Evolutionary conservation across 1,284 basidiomycete genomes (phyloP).

Genomic region (Fomitopsis schrenkii): DNA sequence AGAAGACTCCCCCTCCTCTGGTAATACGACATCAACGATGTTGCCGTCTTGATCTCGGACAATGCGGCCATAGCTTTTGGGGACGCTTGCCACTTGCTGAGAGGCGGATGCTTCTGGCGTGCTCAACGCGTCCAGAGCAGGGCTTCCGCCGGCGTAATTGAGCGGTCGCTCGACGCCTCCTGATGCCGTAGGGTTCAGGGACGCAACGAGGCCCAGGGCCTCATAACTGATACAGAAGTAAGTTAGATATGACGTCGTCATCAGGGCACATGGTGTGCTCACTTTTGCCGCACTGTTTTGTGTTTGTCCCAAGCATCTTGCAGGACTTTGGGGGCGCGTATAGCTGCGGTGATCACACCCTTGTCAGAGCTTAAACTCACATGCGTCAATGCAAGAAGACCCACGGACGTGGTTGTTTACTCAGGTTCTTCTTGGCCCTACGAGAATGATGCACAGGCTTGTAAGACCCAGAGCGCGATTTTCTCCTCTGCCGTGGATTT

Average conservation of each 20-base stretch:
- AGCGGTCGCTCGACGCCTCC: conserved; percentile 49
- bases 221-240: conserved; percentile 56
- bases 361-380: conserved; percentile 8
- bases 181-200: conserved; percentile 59
- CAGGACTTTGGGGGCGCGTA: conserved; percentile 80
- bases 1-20: conserved; percentile 48
- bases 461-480: conserved; percentile 70
- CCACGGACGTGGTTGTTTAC: conserved; percentile 69
- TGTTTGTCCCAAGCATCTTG: conserved; percentile 86
- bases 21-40: conserved; percentile 73
- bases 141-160: conserved; percentile 6
- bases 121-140: conserved; percentile 4
- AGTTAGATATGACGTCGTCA: conserved; percentile 10
- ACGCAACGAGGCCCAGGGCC: conserved; percentile 68
- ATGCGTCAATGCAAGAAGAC: conserved; percentile 2
- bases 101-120: conserved; percentile 15
- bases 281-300: conserved; percentile 95
- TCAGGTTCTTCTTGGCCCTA: conserved; percentile 69
- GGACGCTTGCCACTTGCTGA: conserved; percentile 30
- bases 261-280: conserved; percentile 10
- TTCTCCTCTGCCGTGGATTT: conserved; percentile 87
- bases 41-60: conserved; percentile 82
- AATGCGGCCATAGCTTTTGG: conserved; percentile 82
- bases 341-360: conserved; percentile 41
- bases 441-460: conserved; percentile 67